Percentiles rank a stretch among this genome's conserved stretches.
These are phyloP conservation scores for Gyrodon lividus DNA, from an alignment of 768 basidiomycete genomes.

Conservation along the genomic window DNA sequence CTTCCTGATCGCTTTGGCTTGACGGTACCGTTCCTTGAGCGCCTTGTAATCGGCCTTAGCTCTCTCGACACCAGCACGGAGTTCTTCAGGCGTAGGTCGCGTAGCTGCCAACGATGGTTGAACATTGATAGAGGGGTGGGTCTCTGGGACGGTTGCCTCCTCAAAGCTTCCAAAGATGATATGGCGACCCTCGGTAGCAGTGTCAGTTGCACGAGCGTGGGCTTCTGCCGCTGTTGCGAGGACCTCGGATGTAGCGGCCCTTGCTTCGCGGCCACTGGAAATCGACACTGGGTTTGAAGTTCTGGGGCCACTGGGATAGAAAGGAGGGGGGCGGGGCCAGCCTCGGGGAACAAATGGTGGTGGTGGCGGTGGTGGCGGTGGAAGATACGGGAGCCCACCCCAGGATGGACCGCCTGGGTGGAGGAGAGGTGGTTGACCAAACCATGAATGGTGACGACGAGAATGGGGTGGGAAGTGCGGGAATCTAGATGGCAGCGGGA, in stretches of 20 bases:
- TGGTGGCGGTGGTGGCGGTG: slow-evolving; percentile 22
- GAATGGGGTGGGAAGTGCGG: slow-evolving; percentile 16
- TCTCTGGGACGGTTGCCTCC: neutral
- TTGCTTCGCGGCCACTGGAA: slow-evolving; percentile 5
- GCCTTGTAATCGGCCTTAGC: slow-evolving; percentile 68
- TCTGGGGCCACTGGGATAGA: slow-evolving; percentile 17
- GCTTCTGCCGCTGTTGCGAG: slow-evolving; percentile 19
- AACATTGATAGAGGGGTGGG: neutral
- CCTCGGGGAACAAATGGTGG: slow-evolving; percentile 9
- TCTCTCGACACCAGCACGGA: slow-evolving; percentile 50
- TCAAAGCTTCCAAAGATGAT: slow-evolving; percentile 1
- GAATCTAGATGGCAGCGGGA: slow-evolving; percentile 16
- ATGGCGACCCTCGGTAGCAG: no score
- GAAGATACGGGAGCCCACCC: slow-evolving; percentile 17
- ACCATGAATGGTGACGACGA: slow-evolving; percentile 28
- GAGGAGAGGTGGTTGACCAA: slow-evolving; percentile 11
- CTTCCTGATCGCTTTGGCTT: slow-evolving; percentile 51
- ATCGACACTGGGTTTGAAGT: neutral
- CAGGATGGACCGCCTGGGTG: slow-evolving; percentile 14
- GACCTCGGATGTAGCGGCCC: slow-evolving; percentile 14
- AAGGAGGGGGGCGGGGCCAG: slow-evolving; percentile 29
- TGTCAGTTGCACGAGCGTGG: slow-evolving; percentile 9
- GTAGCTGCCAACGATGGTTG: neutral
- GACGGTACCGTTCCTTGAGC: slow-evolving; percentile 68
- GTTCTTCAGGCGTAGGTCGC: slow-evolving; percentile 20